A percentile compares a stretch with the other conserved stretches of the same genome.
These are phyloP conservation scores for Nicotiana undulata DNA, from an alignment of 257 asterid species.

Conservation along the genomic window DNA sequence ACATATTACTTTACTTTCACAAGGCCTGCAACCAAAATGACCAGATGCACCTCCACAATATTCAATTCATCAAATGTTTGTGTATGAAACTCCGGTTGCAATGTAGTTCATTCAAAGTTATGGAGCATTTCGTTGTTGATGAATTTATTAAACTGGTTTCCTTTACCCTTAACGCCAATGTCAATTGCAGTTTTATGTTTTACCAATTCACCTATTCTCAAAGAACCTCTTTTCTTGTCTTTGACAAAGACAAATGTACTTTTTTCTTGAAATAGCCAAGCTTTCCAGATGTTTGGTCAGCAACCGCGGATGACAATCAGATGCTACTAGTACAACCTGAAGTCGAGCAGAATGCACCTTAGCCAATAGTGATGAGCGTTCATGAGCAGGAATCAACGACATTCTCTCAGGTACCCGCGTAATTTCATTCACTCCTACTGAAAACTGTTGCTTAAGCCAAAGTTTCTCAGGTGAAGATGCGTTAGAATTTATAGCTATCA, in stretches of 20 bases:
- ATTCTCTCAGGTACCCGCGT: slow-evolving; percentile 81
- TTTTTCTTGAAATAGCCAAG: slow-evolving; percentile 65
- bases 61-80: not conserved
- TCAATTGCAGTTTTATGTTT: slow-evolving; percentile 77
- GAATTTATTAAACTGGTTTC: slow-evolving; percentile 43
- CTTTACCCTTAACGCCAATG: slow-evolving; percentile 73
- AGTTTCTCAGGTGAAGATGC: too few relatives aligned
- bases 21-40: not conserved
- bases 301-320: slow-evolving; percentile 82
- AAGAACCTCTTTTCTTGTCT: slow-evolving; percentile 65
- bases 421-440: slow-evolving; percentile 80
- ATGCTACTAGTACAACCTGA: slow-evolving; percentile 76
- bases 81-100: not conserved
- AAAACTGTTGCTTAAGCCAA: slow-evolving; percentile 87
- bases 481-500: too few relatives aligned
- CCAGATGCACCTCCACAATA: not conserved
- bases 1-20: not conserved
- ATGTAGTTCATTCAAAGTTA: not conserved
- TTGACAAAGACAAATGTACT: slow-evolving; percentile 51
- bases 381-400: slow-evolving; percentile 22
- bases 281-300: slow-evolving; percentile 65
- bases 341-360: slow-evolving; percentile 29
- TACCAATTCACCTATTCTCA: slow-evolving; percentile 68
- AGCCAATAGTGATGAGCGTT: slow-evolving; percentile 5
- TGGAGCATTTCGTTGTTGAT: slow-evolving; percentile 10